Percentiles rank a stretch among this genome's conserved stretches.
These are phyloP conservation scores for Lepidium aucheri DNA, from an alignment of 345 rosid genomes.

Conservation along the genomic window DNA sequence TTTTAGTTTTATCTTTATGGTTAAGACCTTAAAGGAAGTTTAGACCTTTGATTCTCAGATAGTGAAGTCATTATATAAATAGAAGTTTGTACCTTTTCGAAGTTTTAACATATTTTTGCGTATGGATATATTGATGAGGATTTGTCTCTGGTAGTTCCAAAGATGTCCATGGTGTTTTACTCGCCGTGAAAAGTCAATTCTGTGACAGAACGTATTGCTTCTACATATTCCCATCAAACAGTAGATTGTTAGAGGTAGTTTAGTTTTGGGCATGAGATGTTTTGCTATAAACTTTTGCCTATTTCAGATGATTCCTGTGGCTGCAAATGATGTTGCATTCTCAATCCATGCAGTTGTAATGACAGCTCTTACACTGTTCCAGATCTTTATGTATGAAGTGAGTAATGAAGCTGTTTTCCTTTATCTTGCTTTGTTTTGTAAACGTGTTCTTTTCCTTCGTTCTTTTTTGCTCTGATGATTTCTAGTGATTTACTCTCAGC, in stretches of 20 bases:
- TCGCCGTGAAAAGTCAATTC: neutral
- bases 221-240: neutral
- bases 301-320: constrained; percentile 91
- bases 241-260: neutral
- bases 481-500: constrained; percentile 34
- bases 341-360: constrained; percentile 85
- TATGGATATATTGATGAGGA: neutral
- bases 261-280: neutral
- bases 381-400: constrained; percentile 70
- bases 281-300: neutral
- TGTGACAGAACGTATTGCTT: neutral
- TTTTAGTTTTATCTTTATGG: neutral
- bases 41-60: neutral
- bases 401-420: constrained; percentile 8
- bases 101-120: neutral
- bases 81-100: neutral
- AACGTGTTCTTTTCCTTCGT: neutral
- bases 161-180: neutral
- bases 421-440: neutral
- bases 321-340: constrained; percentile 87
- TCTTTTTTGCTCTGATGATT: constrained; percentile 5
- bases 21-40: too few relatives aligned
- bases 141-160: neutral
- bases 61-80: neutral
- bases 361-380: constrained; percentile 58